These are phyloP conservation scores for Alternaria longipes DNA, from an alignment of 2,329 filamentous ascomycete species.

Conservation along the genomic window DNA sequence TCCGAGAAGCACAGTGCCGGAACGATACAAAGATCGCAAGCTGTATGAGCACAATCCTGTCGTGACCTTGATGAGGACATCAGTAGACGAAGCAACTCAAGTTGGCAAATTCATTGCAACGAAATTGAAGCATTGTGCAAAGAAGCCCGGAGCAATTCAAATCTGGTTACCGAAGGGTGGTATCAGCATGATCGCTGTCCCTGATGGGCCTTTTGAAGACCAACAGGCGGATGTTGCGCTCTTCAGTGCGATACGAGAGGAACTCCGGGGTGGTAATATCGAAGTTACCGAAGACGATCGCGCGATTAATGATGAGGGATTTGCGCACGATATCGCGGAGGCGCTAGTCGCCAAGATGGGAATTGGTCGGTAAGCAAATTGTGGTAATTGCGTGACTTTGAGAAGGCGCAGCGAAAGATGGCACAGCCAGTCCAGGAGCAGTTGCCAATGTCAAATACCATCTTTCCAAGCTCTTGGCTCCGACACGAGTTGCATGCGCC, in stretches of 20 bases:
- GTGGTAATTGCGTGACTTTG: background rate
- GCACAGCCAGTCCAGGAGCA: background rate
- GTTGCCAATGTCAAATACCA: background rate
- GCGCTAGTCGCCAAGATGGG: slow-evolving; percentile 46
- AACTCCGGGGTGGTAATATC: slow-evolving; percentile 61
- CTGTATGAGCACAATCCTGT: slow-evolving; percentile 72
- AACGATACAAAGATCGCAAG: slow-evolving; percentile 60
- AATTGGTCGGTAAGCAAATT: slow-evolving; percentile 5
- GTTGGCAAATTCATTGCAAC: slow-evolving; percentile 66
- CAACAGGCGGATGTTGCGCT: slow-evolving; percentile 58
- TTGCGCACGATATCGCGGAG: slow-evolving; percentile 61
- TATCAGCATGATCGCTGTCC: slow-evolving; percentile 68
- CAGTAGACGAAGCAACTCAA: slow-evolving; percentile 62
- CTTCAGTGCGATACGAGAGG: slow-evolving; percentile 59
- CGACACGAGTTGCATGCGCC: background rate
- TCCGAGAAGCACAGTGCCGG: slow-evolving; percentile 63
- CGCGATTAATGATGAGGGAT: slow-evolving; percentile 64
- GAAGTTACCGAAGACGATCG: slow-evolving; percentile 60
- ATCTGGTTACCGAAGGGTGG: slow-evolving; percentile 69
- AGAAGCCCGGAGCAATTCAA: slow-evolving; percentile 56
- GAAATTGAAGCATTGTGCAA: slow-evolving; percentile 59
- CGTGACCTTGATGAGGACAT: slow-evolving; percentile 73
- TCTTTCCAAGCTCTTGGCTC: background rate
- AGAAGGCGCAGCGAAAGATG: background rate
- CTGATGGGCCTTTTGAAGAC: slow-evolving; percentile 63